Conservation (phyloP, 2,329 filamentous ascomycete genomes). For the Knoxdaviesia proteae region DNA sequence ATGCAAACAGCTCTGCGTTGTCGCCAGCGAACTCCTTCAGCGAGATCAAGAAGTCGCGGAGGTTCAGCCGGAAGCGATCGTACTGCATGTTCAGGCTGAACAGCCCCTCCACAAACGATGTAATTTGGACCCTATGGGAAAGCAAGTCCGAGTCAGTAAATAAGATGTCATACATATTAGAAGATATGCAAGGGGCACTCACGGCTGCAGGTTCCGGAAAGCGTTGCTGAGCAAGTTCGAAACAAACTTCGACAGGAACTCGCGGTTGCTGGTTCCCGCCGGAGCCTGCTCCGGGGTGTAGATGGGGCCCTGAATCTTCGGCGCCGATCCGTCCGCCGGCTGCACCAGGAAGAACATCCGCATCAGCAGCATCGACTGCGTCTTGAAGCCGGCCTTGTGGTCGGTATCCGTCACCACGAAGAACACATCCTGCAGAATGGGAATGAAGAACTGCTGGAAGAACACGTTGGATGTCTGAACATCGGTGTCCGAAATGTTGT, state of each 20-base stretch:
- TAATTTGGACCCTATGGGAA: conserved; percentile 52
- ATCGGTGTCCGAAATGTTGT: conserved; percentile 90
- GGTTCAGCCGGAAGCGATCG: conserved; percentile 83
- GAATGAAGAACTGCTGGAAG: conserved; percentile 94
- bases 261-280: conserved; percentile 66
- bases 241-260: conserved; percentile 79
- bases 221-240: conserved; percentile 68
- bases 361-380: conserved; percentile 79
- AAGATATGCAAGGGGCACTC: conserved; percentile 18
- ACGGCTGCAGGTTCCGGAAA: conserved; percentile 84
- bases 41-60: conserved; percentile 93
- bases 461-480: conserved; percentile 72
- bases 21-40: conserved; percentile 93
- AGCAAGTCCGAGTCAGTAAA: conserved; percentile 14
- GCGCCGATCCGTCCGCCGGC: conserved; percentile 40
- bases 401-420: conserved; percentile 95
- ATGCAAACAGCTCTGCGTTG: conserved; percentile 80
- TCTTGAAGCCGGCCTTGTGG: conserved; percentile 98
- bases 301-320: conserved; percentile 83
- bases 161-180: neutral
- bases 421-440: conserved; percentile 93
- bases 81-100: conserved; percentile 78
- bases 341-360: conserved; percentile 95
- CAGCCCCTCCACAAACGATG: conserved; percentile 71
- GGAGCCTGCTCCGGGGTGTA: conserved; percentile 71